A percentile compares a stretch with the other conserved stretches of the same genome.
These are phyloP conservation scores for Ophiostoma angusticollis DNA, from an alignment of 2,329 filamentous ascomycete species.

Conservation along the genomic window DNA sequence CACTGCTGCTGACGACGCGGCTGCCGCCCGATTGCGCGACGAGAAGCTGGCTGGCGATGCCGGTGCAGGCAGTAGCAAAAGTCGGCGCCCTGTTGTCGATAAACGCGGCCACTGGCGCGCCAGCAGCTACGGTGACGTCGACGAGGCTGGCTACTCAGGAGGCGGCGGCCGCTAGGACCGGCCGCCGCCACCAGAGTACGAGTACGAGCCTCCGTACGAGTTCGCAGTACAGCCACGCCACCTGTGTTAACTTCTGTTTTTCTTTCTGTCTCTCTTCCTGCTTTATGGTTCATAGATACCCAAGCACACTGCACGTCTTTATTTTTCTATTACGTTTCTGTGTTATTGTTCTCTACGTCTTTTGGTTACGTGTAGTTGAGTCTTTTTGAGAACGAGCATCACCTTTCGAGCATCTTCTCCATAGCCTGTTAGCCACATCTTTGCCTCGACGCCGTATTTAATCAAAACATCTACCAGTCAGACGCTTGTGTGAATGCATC, in stretches of 20 bases:
- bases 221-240: constrained; percentile 5
- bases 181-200: constrained; percentile 6
- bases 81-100: constrained; percentile 13
- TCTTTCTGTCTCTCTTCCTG: background rate
- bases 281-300: background rate
- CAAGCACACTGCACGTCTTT: too few relatives aligned
- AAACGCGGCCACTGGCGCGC: constrained; percentile 21
- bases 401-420: too few relatives aligned
- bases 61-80: background rate
- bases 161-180: constrained; percentile 15
- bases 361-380: background rate
- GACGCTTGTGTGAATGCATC: too few relatives aligned
- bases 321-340: background rate
- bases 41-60: constrained; percentile 16
- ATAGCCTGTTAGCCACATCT: too few relatives aligned
- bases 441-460: too few relatives aligned
- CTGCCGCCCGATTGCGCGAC: constrained; percentile 14
- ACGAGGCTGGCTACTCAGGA: too few relatives aligned
- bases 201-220: background rate
- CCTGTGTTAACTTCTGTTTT: constrained; percentile 4
- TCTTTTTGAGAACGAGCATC: too few relatives aligned
- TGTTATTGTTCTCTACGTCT: background rate
- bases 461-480: too few relatives aligned
- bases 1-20: constrained; percentile 8
- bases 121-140: constrained; percentile 25